phyloP scores from a whole-genome alignment of 2,329 filamentous ascomycete genomes.

The Ophiocordyceps australis region DNA sequence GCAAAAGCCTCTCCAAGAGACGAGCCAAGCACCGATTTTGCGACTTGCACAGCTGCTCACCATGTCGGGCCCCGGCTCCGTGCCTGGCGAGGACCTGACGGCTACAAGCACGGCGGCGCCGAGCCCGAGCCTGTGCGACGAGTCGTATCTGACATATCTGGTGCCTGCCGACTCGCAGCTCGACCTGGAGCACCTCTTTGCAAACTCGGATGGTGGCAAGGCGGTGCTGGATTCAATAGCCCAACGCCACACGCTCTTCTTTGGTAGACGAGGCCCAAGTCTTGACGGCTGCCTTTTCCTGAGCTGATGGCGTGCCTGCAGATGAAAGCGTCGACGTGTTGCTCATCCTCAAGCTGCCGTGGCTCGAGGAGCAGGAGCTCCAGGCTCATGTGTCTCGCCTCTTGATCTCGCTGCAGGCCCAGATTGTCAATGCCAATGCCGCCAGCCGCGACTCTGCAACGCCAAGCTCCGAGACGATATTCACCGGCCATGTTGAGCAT shows the following conservation, averaged over 20 bases:
- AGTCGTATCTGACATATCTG: conserved; percentile 40
- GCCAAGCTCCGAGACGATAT: conserved; percentile 39
- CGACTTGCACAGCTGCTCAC: background rate
- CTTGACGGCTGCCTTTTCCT: conserved; percentile 11
- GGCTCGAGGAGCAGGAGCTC: conserved; percentile 35
- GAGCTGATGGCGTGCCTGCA: conserved; percentile 16
- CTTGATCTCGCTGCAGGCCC: conserved; percentile 47
- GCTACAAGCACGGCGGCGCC: conserved; percentile 7
- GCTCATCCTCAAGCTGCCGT: conserved; percentile 47
- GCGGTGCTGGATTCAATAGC: conserved; percentile 37
- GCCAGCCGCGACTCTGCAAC: conserved; percentile 27
- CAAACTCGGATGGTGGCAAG: conserved; percentile 20
- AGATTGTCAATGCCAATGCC: conserved; percentile 39
- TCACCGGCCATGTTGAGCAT: conserved; percentile 31
- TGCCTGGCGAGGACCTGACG: conserved; percentile 7
- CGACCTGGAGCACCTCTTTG: conserved; percentile 32
- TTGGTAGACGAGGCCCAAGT: conserved; percentile 34
- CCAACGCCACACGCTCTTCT: conserved; percentile 48
- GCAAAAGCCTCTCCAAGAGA: background rate
- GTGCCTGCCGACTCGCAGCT: conserved; percentile 38
- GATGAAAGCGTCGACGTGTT: conserved; percentile 58
- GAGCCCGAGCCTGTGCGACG: conserved; percentile 28
- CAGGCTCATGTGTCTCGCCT: conserved; percentile 42
- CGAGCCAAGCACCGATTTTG: background rate
- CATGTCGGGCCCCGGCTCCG: conserved; percentile 7